Conservation (phyloP, 495 filamentous ascomycete species). For the Penicillium waksmanii region DNA sequence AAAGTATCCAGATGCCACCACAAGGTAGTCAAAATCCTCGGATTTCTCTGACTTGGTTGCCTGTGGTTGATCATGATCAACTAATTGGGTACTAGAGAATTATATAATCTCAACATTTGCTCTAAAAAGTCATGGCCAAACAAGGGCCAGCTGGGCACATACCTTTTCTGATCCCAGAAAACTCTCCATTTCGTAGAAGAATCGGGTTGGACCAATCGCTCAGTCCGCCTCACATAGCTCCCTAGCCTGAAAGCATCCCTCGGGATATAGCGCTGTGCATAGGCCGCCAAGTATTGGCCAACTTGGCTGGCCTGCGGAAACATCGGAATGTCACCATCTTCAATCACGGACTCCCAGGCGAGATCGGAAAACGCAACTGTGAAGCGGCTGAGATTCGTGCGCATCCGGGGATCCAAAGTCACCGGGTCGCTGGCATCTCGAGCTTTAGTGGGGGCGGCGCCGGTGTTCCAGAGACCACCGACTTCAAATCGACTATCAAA, state of each 20-base stretch:
- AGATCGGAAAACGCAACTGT: slow-evolving; percentile 81
- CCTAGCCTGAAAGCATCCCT: slow-evolving; percentile 52
- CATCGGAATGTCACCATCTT: slow-evolving; percentile 48
- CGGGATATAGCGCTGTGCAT: slow-evolving; percentile 60
- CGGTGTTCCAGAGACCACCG: slow-evolving; percentile 72
- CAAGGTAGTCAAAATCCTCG: slow-evolving; percentile 68
- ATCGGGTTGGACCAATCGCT: slow-evolving; percentile 30
- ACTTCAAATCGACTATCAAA: slow-evolving; percentile 68
- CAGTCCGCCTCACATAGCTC: slow-evolving; percentile 53
- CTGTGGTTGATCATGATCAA: background rate
- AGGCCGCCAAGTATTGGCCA: slow-evolving; percentile 70
- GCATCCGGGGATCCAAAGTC: slow-evolving; percentile 67
- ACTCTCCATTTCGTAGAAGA: slow-evolving; percentile 57
- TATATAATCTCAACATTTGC: background rate
- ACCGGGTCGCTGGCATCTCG: slow-evolving; percentile 35
- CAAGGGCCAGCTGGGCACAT: slow-evolving; percentile 2
- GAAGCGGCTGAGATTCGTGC: slow-evolving; percentile 77
- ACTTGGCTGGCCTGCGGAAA: slow-evolving; percentile 78
- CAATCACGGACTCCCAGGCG: slow-evolving; percentile 60
- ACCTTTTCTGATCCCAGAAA: slow-evolving; percentile 41
- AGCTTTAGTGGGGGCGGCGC: slow-evolving; percentile 29
- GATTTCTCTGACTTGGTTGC: slow-evolving; percentile 14
- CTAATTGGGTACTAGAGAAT: background rate
- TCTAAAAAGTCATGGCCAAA: background rate
- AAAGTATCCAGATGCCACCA: slow-evolving; percentile 80